Evolutionary conservation across 176 grass and related monocot genomes (phyloP).

Genomic region (Aegilops bicornis): DNA sequence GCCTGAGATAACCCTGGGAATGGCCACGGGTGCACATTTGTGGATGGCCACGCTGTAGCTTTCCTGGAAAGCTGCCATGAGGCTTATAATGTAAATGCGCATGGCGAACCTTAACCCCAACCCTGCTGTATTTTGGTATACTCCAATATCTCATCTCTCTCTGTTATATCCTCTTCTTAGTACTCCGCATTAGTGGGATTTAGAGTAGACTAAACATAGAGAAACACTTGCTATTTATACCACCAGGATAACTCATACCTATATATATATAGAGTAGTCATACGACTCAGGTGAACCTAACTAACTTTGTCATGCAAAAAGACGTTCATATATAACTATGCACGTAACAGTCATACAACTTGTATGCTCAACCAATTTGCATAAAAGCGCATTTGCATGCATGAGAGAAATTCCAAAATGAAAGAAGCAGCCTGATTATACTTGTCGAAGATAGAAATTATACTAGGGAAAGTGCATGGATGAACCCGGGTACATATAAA

Average conservation of each 20-base stretch:
- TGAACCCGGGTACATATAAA: too few relatives aligned
- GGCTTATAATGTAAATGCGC: too few relatives aligned
- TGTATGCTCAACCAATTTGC: not conserved
- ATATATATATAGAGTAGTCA: not conserved
- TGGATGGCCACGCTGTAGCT: too few relatives aligned
- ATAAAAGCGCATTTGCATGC: not conserved
- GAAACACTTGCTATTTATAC: too few relatives aligned
- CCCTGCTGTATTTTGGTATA: not conserved
- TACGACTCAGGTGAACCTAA: not conserved
- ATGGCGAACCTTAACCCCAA: not conserved
- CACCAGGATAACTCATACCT: not conserved
- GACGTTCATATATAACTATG: not conserved
- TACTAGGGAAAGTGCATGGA: too few relatives aligned
- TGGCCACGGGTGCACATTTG: too few relatives aligned
- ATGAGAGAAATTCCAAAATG: not conserved
- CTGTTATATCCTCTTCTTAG: too few relatives aligned
- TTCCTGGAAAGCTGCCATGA: too few relatives aligned
- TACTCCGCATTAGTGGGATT: too few relatives aligned
- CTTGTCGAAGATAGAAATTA: not conserved
- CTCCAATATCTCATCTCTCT: not conserved
- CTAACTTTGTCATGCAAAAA: not conserved
- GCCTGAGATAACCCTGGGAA: fast-evolving
- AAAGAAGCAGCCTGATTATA: not conserved
- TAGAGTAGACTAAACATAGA: not conserved
- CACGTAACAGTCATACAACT: not conserved